A percentile compares a stretch with the other conserved stretches of the same genome.
Evolutionary conservation across 2,329 filamentous ascomycete genomes (phyloP).

Genomic region (Aspergillus niger): DNA sequence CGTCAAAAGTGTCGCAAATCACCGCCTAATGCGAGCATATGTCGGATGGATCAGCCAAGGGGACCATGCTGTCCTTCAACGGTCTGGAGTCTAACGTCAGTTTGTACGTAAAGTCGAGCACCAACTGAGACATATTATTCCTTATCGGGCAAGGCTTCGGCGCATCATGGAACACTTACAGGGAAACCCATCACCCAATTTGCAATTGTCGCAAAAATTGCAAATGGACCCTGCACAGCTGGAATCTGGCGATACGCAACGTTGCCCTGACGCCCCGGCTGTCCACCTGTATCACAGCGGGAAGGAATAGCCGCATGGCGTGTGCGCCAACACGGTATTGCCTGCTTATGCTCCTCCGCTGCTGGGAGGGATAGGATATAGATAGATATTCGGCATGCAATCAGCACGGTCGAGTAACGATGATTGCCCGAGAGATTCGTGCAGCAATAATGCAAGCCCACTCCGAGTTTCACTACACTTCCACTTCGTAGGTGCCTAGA

Average conservation of each 20-base stretch:
- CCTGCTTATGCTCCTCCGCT: neutral
- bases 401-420: neutral
- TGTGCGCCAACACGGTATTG: neutral
- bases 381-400: neutral
- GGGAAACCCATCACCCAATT: neutral
- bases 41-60: neutral
- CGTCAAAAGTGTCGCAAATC: too few relatives aligned
- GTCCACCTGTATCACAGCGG: neutral
- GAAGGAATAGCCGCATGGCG: neutral
- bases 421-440: neutral
- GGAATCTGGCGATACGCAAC: neutral
- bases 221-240: neutral
- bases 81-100: neutral
- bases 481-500: too few relatives aligned
- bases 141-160: neutral
- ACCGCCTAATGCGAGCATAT: neutral
- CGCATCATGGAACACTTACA: neutral
- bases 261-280: neutral
- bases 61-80: neutral
- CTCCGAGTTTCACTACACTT: neutral
- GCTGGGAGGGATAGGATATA: neutral
- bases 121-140: neutral
- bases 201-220: too few relatives aligned
- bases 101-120: neutral
- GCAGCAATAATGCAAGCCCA: neutral